These are phyloP conservation scores for Rhododendron molle DNA, from an alignment of 148 eudicot genomes.

Conservation along the genomic window DNA sequence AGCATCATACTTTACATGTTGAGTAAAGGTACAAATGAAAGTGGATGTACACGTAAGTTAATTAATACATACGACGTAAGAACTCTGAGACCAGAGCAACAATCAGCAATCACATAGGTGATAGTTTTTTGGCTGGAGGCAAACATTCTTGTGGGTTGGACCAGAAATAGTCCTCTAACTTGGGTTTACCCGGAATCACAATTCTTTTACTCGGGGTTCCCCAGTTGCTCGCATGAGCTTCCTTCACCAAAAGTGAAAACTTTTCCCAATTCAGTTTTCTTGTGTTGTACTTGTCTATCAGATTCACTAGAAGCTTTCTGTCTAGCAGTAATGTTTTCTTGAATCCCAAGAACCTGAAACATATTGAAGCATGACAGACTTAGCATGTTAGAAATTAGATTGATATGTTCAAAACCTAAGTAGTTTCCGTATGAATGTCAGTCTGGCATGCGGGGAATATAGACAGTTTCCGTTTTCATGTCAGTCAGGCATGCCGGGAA, in stretches of 20 bases:
- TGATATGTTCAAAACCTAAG: neutral
- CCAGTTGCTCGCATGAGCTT: conserved; percentile 62
- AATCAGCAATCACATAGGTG: neutral
- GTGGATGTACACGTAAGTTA: neutral
- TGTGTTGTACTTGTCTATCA: conserved; percentile 69
- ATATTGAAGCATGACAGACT: neutral
- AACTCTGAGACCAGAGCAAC: neutral
- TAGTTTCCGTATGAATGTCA: neutral
- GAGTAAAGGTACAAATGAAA: neutral
- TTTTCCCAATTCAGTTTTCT: conserved; percentile 80
- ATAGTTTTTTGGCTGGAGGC: conserved; percentile 3
- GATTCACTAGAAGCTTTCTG: conserved; percentile 64
- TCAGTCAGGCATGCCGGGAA: neutral
- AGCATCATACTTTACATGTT: neutral
- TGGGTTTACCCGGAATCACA: conserved; percentile 81
- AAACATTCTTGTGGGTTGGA: conserved; percentile 92
- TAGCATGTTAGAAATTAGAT: neutral
- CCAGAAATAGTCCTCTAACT: conserved; percentile 93
- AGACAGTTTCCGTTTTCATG: neutral
- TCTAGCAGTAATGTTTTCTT: conserved; percentile 82
- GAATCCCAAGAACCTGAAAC: conserved; percentile 79
- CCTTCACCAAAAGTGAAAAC: conserved; percentile 79
- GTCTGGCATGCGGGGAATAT: neutral
- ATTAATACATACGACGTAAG: neutral
- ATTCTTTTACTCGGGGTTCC: conserved; percentile 68